Evolutionary conservation across 2,329 filamentous ascomycete genomes (phyloP).

Genomic region (Fusarium poae): DNA sequence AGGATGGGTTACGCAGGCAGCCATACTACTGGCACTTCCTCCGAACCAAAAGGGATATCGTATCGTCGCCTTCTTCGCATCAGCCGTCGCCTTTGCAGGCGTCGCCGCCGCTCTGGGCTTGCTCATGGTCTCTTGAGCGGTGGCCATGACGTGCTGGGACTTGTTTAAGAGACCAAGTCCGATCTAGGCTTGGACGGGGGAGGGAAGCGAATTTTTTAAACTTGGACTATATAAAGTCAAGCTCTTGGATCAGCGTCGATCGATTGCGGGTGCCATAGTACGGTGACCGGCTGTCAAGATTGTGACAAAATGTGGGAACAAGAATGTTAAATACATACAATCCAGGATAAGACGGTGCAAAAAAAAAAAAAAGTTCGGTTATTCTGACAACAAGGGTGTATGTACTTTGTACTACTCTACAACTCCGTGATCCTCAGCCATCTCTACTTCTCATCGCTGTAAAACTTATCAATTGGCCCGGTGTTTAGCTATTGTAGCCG

Average conservation of each 20-base stretch:
- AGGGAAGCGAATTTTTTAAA: conserved; percentile 21
- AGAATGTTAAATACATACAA: neutral
- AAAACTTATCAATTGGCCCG: conserved; percentile 27
- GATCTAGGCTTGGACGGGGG: conserved; percentile 12
- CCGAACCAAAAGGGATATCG: conserved; percentile 95
- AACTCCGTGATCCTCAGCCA: conserved; percentile 35
- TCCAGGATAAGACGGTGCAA: conserved; percentile 4
- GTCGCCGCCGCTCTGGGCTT: conserved; percentile 14
- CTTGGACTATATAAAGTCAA: conserved; percentile 36
- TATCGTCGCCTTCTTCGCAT: conserved; percentile 57
- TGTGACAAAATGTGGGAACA: conserved; percentile 16
- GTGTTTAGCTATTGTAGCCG: conserved; percentile 33
- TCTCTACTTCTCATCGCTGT: conserved; percentile 8
- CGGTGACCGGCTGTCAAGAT: neutral
- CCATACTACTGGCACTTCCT: conserved; percentile 92
- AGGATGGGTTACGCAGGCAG: conserved; percentile 91
- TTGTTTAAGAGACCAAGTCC: conserved; percentile 7
- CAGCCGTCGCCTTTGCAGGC: conserved; percentile 49
- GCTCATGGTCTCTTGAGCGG: conserved; percentile 33
- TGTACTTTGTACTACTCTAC: conserved; percentile 10
- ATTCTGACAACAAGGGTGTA: conserved; percentile 24
- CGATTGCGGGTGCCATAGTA: conserved; percentile 16
- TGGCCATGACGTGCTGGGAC: conserved; percentile 39
- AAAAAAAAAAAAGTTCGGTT: conserved; percentile 1
- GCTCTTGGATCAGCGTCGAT: conserved; percentile 24